phyloP scores from a whole-genome alignment of 2,329 filamentous ascomycete genomes.

The Diaporthe sp. region DNA sequence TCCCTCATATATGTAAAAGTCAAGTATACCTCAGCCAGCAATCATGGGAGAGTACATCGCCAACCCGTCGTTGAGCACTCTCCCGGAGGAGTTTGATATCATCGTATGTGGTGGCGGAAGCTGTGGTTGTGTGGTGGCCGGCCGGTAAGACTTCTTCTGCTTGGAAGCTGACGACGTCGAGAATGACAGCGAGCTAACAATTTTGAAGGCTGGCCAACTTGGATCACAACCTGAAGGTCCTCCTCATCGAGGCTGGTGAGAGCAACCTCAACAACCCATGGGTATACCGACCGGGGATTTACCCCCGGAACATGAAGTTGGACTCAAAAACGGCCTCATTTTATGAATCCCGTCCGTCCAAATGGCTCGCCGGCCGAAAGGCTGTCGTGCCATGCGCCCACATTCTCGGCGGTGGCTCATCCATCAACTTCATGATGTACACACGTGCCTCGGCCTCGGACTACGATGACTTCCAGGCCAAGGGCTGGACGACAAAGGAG shows the following conservation, averaged over 20 bases:
- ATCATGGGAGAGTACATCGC: conserved; percentile 32
- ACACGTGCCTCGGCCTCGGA: conserved; percentile 77
- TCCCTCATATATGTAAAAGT: not conserved
- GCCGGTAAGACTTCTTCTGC: conserved; percentile 53
- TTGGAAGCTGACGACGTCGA: not conserved
- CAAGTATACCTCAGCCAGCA: conserved; percentile 9
- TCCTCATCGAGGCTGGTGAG: conserved; percentile 78
- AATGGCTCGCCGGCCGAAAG: conserved; percentile 76
- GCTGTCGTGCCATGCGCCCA: conserved; percentile 82
- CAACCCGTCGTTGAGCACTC: conserved; percentile 37
- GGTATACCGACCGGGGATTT: conserved; percentile 81
- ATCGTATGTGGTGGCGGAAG: conserved; percentile 82
- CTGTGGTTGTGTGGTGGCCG: conserved; percentile 68
- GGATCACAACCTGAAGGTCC: conserved; percentile 77
- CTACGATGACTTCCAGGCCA: conserved; percentile 82
- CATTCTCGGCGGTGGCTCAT: conserved; percentile 77
- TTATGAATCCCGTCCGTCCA: conserved; percentile 80
- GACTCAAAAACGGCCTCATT: conserved; percentile 86
- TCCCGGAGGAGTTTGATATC: conserved; percentile 84
- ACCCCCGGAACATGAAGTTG: conserved; percentile 81
- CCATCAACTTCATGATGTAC: conserved; percentile 86
- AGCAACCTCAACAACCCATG: conserved; percentile 82
- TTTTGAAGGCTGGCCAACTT: conserved; percentile 73
- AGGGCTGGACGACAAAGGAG: conserved; percentile 83
- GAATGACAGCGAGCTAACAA: conserved; percentile 44